Evolutionary conservation across 345 rosid genomes (phyloP), one percentile per base, ranked within the genome.

Genomic region (Trapa incisa): DNA sequence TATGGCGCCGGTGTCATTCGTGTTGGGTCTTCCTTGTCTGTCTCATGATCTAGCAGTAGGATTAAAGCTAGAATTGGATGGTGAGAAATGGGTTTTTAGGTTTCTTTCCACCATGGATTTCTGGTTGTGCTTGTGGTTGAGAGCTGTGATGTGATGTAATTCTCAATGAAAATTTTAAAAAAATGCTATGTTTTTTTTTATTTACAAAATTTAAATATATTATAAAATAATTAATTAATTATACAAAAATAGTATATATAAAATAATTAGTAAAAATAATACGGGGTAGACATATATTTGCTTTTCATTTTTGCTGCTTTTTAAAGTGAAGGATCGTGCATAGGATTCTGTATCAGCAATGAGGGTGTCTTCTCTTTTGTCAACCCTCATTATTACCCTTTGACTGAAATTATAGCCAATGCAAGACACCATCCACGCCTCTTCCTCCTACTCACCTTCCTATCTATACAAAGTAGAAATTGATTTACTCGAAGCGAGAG

Each of bases 61-160:
- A 43, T 10, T 47, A 57, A 57, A 65, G 43, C 38, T 36, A 47
- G 47, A 62, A 62, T 69, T 65, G 22, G 67, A 75, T 80, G 89
- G 87, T 80, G 89, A 80, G 86, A 83, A 88, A 79, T 80, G 80
- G 80, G 38, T 68, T 89, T 68, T 89, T 87, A 82, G 45, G 58
- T 72, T 68, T 82, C 84, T 85, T 82, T 83, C 84, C 88, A 85
- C 84, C 87, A 80, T 57, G 63, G 52, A 48, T 36, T 61, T 53
- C 37, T 50, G 54, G 35, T 32, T 45, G 36, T 64, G 67, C 12
- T 15, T 64, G 33, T 64, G 67, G 33, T 32, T 42, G 9, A 8
- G 29, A 22, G 29, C 29, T 22, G 29, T 22, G 29, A 22, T 22
- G 0, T 22, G 29, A 22, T 22, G 29, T 22, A 22, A 22, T 22